Evolutionary conservation across 2,329 filamentous ascomycete species (phyloP).

Genomic region (Verticillium isaacii): DNA sequence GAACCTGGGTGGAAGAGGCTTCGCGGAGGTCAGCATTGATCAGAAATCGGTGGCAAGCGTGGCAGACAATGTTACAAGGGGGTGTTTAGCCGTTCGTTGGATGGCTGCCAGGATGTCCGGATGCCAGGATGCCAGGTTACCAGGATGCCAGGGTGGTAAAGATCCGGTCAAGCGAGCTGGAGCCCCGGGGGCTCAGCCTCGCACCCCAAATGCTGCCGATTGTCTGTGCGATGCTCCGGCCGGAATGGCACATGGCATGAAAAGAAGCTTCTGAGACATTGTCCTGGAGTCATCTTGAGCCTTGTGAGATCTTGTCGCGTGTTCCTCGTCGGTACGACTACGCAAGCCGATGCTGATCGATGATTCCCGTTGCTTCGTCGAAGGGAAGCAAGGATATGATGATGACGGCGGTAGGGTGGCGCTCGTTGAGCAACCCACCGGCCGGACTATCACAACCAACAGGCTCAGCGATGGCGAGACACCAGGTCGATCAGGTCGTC

Average conservation of each 20-base stretch:
- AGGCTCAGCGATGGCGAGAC: too few relatives aligned
- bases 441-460: too few relatives aligned
- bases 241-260: neutral
- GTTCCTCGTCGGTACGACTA: neutral
- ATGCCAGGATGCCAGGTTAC: neutral
- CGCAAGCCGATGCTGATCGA: neutral
- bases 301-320: neutral
- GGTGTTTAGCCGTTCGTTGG: neutral
- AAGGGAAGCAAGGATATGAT: neutral
- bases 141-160: neutral
- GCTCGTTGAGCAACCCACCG: too few relatives aligned
- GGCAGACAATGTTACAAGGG: neutral
- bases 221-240: neutral
- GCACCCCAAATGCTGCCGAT: neutral
- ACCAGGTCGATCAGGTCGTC: too few relatives aligned
- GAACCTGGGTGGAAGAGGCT: neutral
- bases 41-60: neutral
- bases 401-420: too few relatives aligned
- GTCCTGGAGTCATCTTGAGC: neutral
- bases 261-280: neutral
- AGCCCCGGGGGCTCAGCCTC: neutral
- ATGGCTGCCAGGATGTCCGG: neutral
- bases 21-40: neutral
- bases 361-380: neutral
- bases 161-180: neutral